A percentile compares a stretch with the other conserved stretches of the same genome.
phyloP scores from a whole-genome alignment of 2,329 filamentous ascomycete genomes.

The Aspergillus flavus region DNA sequence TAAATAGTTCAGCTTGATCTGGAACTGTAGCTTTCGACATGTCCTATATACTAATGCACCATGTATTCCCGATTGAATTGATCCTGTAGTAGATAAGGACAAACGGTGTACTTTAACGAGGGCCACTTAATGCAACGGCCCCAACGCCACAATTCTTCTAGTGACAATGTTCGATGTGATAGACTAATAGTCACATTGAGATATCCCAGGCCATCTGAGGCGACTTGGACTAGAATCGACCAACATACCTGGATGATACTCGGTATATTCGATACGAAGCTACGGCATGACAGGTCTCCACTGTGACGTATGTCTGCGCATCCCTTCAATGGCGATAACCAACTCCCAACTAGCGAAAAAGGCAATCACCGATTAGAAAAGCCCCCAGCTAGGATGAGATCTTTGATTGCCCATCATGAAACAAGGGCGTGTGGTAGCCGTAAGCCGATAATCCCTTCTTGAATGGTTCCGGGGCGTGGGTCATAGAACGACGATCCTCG shows the following conservation, averaged over 20 bases:
- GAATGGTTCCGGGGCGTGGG: slow-evolving; percentile 12
- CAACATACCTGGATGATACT: not conserved
- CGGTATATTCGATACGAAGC: not conserved
- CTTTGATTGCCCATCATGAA: not conserved
- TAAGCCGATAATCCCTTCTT: slow-evolving; percentile 20
- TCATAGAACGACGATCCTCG: slow-evolving; percentile 10
- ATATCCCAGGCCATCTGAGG: not conserved
- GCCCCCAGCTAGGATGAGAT: too few relatives aligned
- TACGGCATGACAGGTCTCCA: slow-evolving; percentile 7
- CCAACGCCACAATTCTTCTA: slow-evolving; percentile 16
- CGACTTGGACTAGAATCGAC: not conserved
- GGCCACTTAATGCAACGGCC: slow-evolving; percentile 14
- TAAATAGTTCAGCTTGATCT: not conserved
- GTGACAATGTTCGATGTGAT: not conserved
- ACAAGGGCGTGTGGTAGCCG: not conserved
- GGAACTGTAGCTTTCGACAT: not conserved
- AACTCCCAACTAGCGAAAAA: not conserved
- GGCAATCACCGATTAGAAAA: not conserved
- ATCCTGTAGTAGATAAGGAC: not conserved
- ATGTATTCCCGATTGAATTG: not conserved
- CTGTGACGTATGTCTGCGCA: not conserved
- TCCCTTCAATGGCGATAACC: not conserved
- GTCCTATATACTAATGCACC: not conserved
- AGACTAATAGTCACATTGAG: not conserved
- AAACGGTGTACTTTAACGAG: not conserved